phyloP scores from a whole-genome alignment of 139 green algal genomes.

The Chlamydomonas sp. region DNA sequence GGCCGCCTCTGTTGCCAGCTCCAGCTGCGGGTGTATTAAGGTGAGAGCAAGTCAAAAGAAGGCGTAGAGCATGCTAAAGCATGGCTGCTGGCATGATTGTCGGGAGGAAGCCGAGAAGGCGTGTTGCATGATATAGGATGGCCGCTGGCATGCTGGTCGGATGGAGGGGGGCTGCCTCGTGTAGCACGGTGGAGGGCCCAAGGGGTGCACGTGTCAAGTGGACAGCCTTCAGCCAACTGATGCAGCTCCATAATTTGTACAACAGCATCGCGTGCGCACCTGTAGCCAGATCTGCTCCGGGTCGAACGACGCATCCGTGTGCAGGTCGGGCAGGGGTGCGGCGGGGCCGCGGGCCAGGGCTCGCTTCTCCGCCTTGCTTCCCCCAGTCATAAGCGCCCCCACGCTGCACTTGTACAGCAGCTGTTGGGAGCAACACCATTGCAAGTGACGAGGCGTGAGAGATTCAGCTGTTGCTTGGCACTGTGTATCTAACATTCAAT shows the following conservation, averaged over 20 bases:
- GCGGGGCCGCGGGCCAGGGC: not conserved
- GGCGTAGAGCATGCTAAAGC: too few relatives aligned
- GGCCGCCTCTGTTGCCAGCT: conserved; percentile 27
- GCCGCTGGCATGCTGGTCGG: too few relatives aligned
- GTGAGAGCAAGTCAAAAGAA: too few relatives aligned
- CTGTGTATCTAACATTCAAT: too few relatives aligned
- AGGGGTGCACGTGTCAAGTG: too few relatives aligned
- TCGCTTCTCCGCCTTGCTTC: not conserved
- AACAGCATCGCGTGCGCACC: not conserved
- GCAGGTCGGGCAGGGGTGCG: conserved; percentile 47
- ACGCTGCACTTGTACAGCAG: conserved; percentile 32
- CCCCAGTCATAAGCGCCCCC: not conserved
- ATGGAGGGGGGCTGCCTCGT: too few relatives aligned
- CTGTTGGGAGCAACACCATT: not conserved
- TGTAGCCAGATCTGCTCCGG: conserved; percentile 63
- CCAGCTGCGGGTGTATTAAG: conserved; percentile 19
- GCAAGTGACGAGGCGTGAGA: not conserved
- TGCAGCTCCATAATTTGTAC: too few relatives aligned
- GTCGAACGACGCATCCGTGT: conserved; percentile 60
- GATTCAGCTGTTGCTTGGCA: not conserved
- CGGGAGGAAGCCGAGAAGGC: too few relatives aligned
- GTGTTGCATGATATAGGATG: too few relatives aligned
- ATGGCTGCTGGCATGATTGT: too few relatives aligned
- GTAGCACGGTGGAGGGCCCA: too few relatives aligned
- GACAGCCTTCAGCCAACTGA: not conserved